A percentile compares a stretch with the other conserved stretches of the same genome.
Conservation (phyloP, 768 basidiomycete genomes). For the Boletellus ananas region DNA sequence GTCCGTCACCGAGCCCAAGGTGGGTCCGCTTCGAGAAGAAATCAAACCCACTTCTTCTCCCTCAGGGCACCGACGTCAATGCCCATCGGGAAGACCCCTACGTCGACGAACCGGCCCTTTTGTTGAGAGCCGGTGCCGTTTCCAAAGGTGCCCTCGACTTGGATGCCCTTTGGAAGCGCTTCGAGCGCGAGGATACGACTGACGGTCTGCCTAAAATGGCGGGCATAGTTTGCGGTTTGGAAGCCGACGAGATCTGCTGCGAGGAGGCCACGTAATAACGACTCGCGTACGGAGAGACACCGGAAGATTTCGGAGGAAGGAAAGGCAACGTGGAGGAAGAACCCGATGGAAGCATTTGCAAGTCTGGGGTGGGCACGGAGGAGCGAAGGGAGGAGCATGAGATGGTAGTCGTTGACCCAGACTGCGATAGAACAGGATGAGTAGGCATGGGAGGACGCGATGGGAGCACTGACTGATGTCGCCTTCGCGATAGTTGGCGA, state of each 20-base stretch:
- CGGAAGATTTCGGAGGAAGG: constrained; percentile 95
- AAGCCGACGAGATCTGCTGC: constrained; percentile 92
- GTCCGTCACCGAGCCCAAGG: not conserved
- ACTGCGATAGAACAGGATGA: constrained; percentile 33
- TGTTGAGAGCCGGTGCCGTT: not conserved
- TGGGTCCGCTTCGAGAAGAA: constrained; percentile 3
- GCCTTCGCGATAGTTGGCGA: constrained; percentile 76
- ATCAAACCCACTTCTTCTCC: constrained; percentile 53
- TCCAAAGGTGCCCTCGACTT: constrained; percentile 39
- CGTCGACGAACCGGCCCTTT: constrained; percentile 68
- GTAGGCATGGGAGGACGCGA: not conserved
- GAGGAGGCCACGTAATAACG: constrained; percentile 84
- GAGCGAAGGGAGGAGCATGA: constrained; percentile 87
- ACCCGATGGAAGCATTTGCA: constrained; percentile 49
- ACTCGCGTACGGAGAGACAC: constrained; percentile 74
- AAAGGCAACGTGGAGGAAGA: constrained; percentile 97
- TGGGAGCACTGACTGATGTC: constrained; percentile 57
- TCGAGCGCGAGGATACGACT: constrained; percentile 76
- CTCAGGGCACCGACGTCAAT: constrained; percentile 73
- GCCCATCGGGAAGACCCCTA: constrained; percentile 87
- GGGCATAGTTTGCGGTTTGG: constrained; percentile 79
- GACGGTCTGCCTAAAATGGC: constrained; percentile 84
- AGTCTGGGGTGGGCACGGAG: constrained; percentile 62
- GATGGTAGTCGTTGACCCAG: constrained; percentile 95
- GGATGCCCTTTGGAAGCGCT: constrained; percentile 80